Conservation (phyloP, 2,329 filamentous ascomycete species). For the Hypoxylon sp. region DNA sequence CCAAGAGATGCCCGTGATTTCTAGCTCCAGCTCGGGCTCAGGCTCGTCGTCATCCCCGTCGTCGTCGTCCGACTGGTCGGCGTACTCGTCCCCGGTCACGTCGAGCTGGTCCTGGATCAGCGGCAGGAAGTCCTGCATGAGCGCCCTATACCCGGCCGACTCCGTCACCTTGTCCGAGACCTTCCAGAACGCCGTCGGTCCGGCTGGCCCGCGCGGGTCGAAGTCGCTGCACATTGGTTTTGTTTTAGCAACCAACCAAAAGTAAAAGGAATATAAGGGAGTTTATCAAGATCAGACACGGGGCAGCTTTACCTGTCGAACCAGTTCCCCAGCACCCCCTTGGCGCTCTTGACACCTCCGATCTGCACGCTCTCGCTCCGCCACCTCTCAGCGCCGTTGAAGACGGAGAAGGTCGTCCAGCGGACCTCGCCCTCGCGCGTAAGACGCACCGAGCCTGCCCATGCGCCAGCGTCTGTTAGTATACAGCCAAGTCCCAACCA, state of each 20-base stretch:
- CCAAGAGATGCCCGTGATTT: slow-evolving; percentile 31
- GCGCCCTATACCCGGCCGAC: slow-evolving; percentile 45
- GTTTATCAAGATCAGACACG: background rate
- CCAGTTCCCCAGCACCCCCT: slow-evolving; percentile 78
- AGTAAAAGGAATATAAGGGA: background rate
- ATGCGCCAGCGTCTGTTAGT: slow-evolving; percentile 19
- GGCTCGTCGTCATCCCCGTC: slow-evolving; percentile 39
- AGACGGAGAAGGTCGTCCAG: slow-evolving; percentile 75
- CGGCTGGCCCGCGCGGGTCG: slow-evolving; percentile 72
- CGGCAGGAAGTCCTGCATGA: slow-evolving; percentile 40
- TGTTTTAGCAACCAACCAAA: background rate
- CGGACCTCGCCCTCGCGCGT: slow-evolving; percentile 75
- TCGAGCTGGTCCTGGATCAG: slow-evolving; percentile 30
- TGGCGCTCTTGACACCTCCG: slow-evolving; percentile 69
- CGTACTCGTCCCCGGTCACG: slow-evolving; percentile 32
- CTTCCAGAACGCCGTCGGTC: slow-evolving; percentile 83
- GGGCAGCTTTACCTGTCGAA: slow-evolving; percentile 69
- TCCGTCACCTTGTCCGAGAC: slow-evolving; percentile 57
- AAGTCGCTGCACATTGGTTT: slow-evolving; percentile 59
- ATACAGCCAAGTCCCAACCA: background rate
- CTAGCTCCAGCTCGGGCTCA: slow-evolving; percentile 36
- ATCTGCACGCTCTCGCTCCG: slow-evolving; percentile 79
- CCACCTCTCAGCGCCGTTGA: slow-evolving; percentile 73
- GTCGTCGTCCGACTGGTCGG: slow-evolving; percentile 24
- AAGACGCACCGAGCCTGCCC: slow-evolving; percentile 65